Evolutionary conservation across 2,329 filamentous ascomycete species (phyloP).

Genomic region (Penicillium sp.): DNA sequence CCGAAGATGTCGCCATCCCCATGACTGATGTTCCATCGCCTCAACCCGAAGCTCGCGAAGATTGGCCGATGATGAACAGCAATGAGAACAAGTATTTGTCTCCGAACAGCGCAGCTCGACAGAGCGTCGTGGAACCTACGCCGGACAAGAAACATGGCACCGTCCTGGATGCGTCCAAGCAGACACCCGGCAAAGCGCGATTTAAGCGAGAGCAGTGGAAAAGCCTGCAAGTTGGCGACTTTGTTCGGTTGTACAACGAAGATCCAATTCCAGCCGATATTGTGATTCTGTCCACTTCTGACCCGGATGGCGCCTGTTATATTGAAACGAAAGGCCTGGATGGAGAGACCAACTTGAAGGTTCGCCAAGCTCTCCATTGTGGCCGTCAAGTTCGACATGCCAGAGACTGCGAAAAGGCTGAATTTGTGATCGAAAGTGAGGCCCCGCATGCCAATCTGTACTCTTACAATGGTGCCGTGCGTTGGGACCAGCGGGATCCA

Average conservation of each 20-base stretch:
- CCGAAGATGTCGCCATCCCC: constrained; percentile 62
- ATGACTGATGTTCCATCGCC: constrained; percentile 94
- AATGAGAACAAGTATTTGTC: constrained; percentile 28
- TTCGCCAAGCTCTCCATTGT: constrained; percentile 80
- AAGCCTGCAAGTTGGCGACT: constrained; percentile 87
- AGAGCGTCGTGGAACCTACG: constrained; percentile 22
- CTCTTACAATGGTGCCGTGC: constrained; percentile 81
- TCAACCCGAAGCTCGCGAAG: constrained; percentile 47
- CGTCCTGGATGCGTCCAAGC: constrained; percentile 63
- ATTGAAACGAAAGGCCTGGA: constrained; percentile 98
- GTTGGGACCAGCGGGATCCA: constrained; percentile 68
- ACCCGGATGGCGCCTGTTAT: constrained; percentile 88
- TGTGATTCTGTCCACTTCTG: constrained; percentile 84
- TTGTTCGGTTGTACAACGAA: constrained; percentile 90
- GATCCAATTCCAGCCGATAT: constrained; percentile 92
- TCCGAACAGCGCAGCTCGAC: constrained; percentile 25
- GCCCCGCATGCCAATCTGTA: constrained; percentile 87
- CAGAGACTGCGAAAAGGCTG: constrained; percentile 77
- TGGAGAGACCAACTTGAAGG: constrained; percentile 94
- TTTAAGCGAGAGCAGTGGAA: constrained; percentile 97
- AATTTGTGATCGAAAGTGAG: constrained; percentile 85
- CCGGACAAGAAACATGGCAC: constrained; percentile 49
- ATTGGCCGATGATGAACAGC: constrained; percentile 31
- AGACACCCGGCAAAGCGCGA: constrained; percentile 60
- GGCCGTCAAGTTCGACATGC: constrained; percentile 77